phyloP scores from a whole-genome alignment of 106 monocot genomes.

The Iris macrosiphon region DNA sequence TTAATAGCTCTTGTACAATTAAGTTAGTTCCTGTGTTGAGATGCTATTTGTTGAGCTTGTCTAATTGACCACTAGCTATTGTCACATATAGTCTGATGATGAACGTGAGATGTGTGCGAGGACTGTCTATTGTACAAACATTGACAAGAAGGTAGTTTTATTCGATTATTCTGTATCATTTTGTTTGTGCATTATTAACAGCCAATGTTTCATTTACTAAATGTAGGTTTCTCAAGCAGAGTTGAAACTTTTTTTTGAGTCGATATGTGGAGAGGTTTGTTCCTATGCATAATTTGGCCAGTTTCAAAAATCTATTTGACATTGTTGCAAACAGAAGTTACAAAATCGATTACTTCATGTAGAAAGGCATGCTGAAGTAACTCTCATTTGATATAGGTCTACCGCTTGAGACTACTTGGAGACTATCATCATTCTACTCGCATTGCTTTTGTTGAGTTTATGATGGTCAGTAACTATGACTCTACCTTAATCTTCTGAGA shows the following conservation, averaged over 20 bases:
- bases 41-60: neutral
- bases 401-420: neutral
- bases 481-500: neutral
- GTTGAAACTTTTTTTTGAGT: conserved; percentile 4
- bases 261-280: conserved; percentile 6
- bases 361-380: neutral
- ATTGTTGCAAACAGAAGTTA: neutral
- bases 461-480: neutral
- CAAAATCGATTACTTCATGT: neutral
- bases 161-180: neutral
- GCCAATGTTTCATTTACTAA: neutral
- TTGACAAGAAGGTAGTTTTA: neutral
- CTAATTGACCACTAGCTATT: neutral
- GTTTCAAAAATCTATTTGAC: neutral
- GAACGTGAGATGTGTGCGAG: conserved; percentile 5
- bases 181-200: neutral
- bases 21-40: neutral
- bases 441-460: conserved; percentile 10
- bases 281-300: too few species aligned
- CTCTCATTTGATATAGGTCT: neutral
- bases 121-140: conserved; percentile 6
- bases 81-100: neutral
- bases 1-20: too few species aligned
- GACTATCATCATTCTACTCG: conserved; percentile 1
- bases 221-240: conserved; percentile 2